Conservation (phyloP, 2,329 filamentous ascomycete genomes). For the Cyanodermella asteris region DNA sequence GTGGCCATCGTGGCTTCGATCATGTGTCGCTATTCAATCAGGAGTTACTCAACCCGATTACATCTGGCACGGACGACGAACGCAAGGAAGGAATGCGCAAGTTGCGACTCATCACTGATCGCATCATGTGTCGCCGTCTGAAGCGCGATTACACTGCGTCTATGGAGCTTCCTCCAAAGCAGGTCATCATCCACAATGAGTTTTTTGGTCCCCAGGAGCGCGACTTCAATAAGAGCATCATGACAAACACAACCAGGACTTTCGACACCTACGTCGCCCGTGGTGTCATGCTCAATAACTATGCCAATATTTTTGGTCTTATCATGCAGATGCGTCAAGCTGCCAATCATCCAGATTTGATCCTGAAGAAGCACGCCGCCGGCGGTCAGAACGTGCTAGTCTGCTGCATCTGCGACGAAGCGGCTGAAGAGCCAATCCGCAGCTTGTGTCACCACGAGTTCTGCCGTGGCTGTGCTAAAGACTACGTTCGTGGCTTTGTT, state of each 20-base stretch:
- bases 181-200: constrained; percentile 76
- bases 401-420: constrained; percentile 90
- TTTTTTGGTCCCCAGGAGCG: constrained; percentile 95
- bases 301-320: constrained; percentile 94
- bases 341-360: constrained; percentile 83
- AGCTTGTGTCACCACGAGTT: constrained; percentile 89
- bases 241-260: constrained; percentile 68
- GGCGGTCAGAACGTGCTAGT: constrained; percentile 78
- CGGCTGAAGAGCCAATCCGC: constrained; percentile 80
- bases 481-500: constrained; percentile 59
- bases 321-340: constrained; percentile 99
- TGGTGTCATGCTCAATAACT: constrained; percentile 88
- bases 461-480: constrained; percentile 59
- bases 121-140: constrained; percentile 86
- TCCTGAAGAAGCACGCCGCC: constrained; percentile 68
- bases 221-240: constrained; percentile 88
- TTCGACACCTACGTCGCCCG: constrained; percentile 93
- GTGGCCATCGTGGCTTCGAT: constrained; percentile 42
- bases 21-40: constrained; percentile 80
- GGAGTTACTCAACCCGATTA: constrained; percentile 68
- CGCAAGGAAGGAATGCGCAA: constrained; percentile 57
- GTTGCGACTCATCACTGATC: constrained; percentile 68
- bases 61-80: constrained; percentile 29
- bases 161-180: constrained; percentile 92
- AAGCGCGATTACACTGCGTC: constrained; percentile 85